phyloP scores from a whole-genome alignment of 2,329 filamentous ascomycete genomes.

The Botryotinia globosa region DNA sequence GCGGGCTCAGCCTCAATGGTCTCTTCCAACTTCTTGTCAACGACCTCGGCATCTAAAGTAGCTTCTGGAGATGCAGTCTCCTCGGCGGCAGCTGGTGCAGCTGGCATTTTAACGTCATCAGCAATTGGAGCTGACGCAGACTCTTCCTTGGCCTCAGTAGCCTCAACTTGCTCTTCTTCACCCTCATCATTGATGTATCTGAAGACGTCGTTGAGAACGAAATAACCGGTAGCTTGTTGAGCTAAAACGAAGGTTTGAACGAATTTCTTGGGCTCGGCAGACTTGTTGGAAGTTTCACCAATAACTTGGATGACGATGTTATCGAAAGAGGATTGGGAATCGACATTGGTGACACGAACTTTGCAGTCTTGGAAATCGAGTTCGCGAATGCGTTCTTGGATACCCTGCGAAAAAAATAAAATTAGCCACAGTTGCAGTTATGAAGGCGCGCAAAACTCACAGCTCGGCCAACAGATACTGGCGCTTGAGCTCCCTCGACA shows the following conservation, averaged over 20 bases:
- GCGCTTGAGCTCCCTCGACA: conserved; percentile 81
- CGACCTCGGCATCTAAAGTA: conserved; percentile 48
- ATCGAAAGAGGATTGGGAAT: conserved; percentile 86
- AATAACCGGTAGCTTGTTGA: conserved; percentile 94
- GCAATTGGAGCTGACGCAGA: conserved; percentile 29
- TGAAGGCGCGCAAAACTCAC: conserved; percentile 51
- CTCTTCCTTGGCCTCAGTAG: conserved; percentile 36
- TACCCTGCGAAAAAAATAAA: conserved; percentile 57
- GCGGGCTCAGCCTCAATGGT: conserved; percentile 43
- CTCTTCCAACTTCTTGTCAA: conserved; percentile 77
- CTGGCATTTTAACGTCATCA: conserved; percentile 39
- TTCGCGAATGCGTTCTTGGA: conserved; percentile 89
- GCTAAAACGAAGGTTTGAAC: conserved; percentile 97
- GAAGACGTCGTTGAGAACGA: conserved; percentile 97
- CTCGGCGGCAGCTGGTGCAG: conserved; percentile 38
- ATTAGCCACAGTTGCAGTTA: conserved; percentile 24
- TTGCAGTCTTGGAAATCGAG: conserved; percentile 97
- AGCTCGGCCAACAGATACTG: conserved; percentile 82
- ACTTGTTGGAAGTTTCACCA: conserved; percentile 95
- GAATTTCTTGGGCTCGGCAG: conserved; percentile 88
- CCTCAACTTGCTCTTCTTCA: conserved; percentile 65
- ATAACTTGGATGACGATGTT: conserved; percentile 98
- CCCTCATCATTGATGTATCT: conserved; percentile 83
- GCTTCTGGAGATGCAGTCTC: conserved; percentile 29
- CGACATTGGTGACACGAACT: conserved; percentile 95